Evolutionary conservation across 2,329 filamentous ascomycete species (phyloP).

Genomic region (Westerdykella sp.): DNA sequence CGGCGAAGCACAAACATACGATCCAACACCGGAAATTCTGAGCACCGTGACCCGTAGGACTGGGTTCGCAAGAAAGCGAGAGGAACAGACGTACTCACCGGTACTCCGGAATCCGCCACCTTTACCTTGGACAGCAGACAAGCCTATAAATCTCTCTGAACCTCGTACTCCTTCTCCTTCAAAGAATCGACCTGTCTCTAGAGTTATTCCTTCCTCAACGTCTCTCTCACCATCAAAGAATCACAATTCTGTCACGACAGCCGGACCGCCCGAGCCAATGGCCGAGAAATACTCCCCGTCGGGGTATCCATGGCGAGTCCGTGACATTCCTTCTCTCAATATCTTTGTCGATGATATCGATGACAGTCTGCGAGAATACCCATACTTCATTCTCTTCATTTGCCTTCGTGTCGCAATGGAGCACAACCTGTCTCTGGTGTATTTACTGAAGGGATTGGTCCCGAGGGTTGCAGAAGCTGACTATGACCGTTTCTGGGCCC

Average conservation of each 20-base stretch:
- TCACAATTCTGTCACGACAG: too few species aligned
- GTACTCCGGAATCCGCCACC: not conserved
- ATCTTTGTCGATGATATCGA: constrained; percentile 23
- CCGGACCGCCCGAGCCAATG: too few species aligned
- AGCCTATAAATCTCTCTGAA: too few species aligned
- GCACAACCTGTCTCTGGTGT: constrained; percentile 6
- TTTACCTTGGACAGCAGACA: not conserved
- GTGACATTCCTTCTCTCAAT: constrained; percentile 20
- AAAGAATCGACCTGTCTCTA: too few species aligned
- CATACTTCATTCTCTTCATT: constrained; percentile 33
- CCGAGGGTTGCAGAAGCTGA: constrained; percentile 3
- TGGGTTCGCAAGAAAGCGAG: not conserved
- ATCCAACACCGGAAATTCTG: too few species aligned
- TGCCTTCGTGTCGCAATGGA: constrained; percentile 22
- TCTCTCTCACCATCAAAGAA: too few species aligned
- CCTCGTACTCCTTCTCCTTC: too few species aligned
- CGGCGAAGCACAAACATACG: too few species aligned
- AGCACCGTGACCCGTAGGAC: too few species aligned
- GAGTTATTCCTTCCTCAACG: too few species aligned
- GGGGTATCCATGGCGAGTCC: constrained; percentile 19
- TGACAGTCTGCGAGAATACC: constrained; percentile 7
- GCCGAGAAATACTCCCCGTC: constrained; percentile 8
- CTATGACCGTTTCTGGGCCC: constrained; percentile 17
- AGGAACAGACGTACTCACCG: too few species aligned
- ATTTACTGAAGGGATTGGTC: constrained; percentile 12